A percentile compares a stretch with the other conserved stretches of the same genome.
Conservation (phyloP, 2,329 filamentous ascomycete genomes). For the Pseudopithomyces maydicus region DNA sequence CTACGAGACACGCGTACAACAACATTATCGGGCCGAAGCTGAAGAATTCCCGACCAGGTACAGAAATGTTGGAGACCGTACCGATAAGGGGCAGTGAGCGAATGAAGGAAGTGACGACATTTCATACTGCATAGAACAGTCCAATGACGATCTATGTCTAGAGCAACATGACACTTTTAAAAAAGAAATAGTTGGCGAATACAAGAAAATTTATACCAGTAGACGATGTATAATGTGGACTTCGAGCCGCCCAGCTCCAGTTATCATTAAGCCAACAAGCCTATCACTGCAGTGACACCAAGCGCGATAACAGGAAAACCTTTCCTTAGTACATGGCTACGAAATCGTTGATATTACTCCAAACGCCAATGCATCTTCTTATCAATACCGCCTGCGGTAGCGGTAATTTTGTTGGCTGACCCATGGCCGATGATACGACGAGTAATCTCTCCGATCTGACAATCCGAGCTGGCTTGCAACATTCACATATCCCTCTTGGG, state of each 20-base stretch:
- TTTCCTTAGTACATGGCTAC: background rate
- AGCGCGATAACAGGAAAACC: background rate
- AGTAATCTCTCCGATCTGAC: constrained; percentile 50
- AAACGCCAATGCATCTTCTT: background rate
- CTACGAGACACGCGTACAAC: background rate
- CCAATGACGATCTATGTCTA: too few species aligned
- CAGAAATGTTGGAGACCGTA: background rate
- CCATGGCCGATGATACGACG: constrained; percentile 34
- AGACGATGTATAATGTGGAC: too few species aligned
- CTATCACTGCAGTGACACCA: too few species aligned
- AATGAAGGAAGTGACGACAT: background rate
- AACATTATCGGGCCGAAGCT: background rate
- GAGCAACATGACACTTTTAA: too few species aligned
- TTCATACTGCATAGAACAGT: too few species aligned
- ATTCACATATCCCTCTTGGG: constrained; percentile 65
- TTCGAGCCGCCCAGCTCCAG: too few species aligned
- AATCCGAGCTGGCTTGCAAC: constrained; percentile 66
- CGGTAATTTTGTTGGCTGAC: constrained; percentile 12
- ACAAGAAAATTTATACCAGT: too few species aligned
- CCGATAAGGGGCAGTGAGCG: background rate
- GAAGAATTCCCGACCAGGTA: background rate
- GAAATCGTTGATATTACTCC: background rate
- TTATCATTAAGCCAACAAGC: too few species aligned
- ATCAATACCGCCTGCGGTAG: background rate
- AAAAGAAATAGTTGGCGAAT: too few species aligned